Percentiles rank a stretch among this genome's conserved stretches.
These are phyloP conservation scores for Termitomyces heimii DNA, from an alignment of 768 basidiomycete species.

Conservation along the genomic window DNA sequence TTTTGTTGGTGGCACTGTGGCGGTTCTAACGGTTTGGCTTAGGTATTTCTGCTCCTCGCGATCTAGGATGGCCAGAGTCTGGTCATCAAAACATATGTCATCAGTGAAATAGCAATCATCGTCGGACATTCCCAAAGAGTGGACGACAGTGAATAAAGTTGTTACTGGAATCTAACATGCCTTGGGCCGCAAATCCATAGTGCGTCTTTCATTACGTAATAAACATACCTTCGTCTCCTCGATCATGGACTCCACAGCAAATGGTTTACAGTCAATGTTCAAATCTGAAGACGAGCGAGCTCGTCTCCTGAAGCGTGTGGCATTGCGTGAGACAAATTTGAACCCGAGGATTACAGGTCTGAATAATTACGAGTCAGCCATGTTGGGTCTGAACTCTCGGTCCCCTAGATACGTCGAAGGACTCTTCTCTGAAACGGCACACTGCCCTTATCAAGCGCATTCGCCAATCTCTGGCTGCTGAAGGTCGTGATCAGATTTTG, in stretches of 20 bases:
- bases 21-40: constrained; percentile 18
- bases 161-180: background rate
- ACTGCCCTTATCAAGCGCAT: constrained; percentile 94
- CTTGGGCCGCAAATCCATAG: background rate
- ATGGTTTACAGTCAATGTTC: constrained; percentile 17
- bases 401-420: constrained; percentile 62
- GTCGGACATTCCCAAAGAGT: constrained; percentile 41
- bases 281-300: constrained; percentile 39
- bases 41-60: constrained; percentile 45
- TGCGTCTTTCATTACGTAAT: constrained; percentile 11
- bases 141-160: background rate
- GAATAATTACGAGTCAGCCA: background rate
- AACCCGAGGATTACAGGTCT: constrained; percentile 43
- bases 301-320: constrained; percentile 51
- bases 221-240: background rate
- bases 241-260: constrained; percentile 25
- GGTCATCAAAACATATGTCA: constrained; percentile 58
- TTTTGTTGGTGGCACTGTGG: constrained; percentile 35
- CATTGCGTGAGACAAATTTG: constrained; percentile 53
- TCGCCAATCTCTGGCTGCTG: constrained; percentile 75
- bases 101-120: constrained; percentile 63
- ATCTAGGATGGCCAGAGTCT: constrained; percentile 56
- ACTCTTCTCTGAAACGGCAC: constrained; percentile 94
- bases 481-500: constrained; percentile 80
- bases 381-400: background rate